These are phyloP conservation scores for Westerdykella sp. DNA, from an alignment of 2,329 filamentous ascomycete species.

Conservation along the genomic window DNA sequence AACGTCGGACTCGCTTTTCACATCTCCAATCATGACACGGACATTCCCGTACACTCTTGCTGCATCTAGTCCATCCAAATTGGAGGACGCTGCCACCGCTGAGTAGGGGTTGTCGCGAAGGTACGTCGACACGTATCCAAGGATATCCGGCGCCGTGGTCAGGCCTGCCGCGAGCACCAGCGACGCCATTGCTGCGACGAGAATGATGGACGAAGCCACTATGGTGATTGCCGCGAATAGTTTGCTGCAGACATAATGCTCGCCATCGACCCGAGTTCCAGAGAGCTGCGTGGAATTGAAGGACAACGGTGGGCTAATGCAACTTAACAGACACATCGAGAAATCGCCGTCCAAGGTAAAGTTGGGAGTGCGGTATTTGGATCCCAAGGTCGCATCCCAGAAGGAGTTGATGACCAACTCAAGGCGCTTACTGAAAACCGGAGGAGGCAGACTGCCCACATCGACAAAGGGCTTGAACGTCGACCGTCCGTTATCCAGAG, in stretches of 20 bases:
- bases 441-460: neutral
- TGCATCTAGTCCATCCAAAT: slow-evolving; percentile 1
- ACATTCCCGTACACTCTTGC: slow-evolving; percentile 2
- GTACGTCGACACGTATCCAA: slow-evolving; percentile 6
- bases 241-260: neutral
- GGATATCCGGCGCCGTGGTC: slow-evolving; percentile 5
- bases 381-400: slow-evolving; percentile 4
- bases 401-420: slow-evolving; percentile 9
- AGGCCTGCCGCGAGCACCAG: slow-evolving; percentile 4
- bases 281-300: neutral
- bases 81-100: neutral
- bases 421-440: slow-evolving; percentile 3
- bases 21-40: slow-evolving; percentile 6
- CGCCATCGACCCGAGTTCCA: neutral
- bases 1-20: slow-evolving; percentile 1
- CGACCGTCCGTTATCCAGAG: neutral
- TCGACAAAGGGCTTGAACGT: neutral
- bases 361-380: neutral
- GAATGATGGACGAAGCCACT: neutral
- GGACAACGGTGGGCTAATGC: neutral
- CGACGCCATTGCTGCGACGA: neutral
- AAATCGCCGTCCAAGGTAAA: neutral
- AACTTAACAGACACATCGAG: no score
- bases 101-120: slow-evolving; percentile 7
- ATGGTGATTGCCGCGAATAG: slow-evolving; percentile 4